phyloP scores from a whole-genome alignment of 1,284 basidiomycete genomes.

The Ganoderma multipileum region DNA sequence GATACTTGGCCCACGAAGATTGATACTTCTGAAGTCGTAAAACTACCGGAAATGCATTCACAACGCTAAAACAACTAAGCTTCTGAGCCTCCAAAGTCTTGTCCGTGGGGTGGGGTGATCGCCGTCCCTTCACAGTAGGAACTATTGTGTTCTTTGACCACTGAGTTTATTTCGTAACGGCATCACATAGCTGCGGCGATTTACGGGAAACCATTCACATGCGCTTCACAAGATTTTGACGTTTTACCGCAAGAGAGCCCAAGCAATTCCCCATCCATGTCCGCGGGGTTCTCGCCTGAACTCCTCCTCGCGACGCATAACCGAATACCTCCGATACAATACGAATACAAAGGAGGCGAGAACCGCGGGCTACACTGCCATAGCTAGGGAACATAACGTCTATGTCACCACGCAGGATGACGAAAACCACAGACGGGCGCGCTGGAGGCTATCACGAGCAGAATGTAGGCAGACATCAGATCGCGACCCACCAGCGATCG shows the following conservation, averaged over 20 bases:
- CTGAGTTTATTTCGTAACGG: not conserved
- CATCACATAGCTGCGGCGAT: not conserved
- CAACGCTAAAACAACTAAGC: not conserved
- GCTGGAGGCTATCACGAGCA: too few relatives aligned
- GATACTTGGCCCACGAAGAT: too few relatives aligned
- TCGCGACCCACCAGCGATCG: not conserved
- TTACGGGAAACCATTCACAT: not conserved
- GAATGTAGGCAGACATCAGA: too few relatives aligned
- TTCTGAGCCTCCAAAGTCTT: too few relatives aligned
- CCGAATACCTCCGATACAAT: not conserved
- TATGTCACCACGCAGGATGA: too few relatives aligned
- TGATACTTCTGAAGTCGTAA: not conserved
- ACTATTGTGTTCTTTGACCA: not conserved
- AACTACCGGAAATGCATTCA: not conserved
- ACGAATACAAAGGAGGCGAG: not conserved
- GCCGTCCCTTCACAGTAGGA: not conserved
- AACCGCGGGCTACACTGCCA: not conserved
- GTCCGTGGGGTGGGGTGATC: too few relatives aligned
- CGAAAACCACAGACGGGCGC: not conserved
- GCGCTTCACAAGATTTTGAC: not conserved
- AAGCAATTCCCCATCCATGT: too few relatives aligned
- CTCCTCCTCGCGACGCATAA: too few relatives aligned
- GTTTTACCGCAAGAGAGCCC: not conserved
- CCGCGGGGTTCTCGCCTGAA: too few relatives aligned
- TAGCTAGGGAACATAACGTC: too few relatives aligned